Conservation (phyloP, 2,329 filamentous ascomycete species). For the Shiraia sp. region DNA sequence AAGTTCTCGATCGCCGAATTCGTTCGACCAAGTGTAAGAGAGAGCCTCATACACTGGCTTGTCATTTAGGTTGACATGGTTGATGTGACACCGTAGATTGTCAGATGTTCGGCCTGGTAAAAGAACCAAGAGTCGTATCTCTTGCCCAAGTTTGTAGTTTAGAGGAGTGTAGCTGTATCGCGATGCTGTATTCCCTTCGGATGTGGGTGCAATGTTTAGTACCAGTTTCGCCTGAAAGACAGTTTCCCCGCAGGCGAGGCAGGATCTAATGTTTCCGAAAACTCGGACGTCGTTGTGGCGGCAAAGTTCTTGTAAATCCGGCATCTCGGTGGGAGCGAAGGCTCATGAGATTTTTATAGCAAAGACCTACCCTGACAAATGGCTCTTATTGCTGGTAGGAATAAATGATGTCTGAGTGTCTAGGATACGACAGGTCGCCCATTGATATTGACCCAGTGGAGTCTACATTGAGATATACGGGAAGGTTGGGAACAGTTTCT, state of each 20-base stretch:
- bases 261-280: conserved; percentile 12
- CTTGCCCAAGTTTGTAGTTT: conserved; percentile 13
- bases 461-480: no score
- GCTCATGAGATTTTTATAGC: no score
- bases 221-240: no score
- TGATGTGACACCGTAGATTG: conserved; percentile 13
- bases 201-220: no score
- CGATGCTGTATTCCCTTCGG: conserved; percentile 1
- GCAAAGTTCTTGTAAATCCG: no score
- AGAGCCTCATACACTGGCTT: conserved; percentile 21
- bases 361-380: no score
- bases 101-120: conserved; percentile 6
- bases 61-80: conserved; percentile 16
- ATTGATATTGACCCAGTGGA: no score
- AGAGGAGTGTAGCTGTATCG: conserved; percentile 10
- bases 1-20: conserved; percentile 1
- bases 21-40: conserved; percentile 25
- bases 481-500: no score
- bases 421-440: no score
- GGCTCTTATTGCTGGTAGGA: no score
- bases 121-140: conserved; percentile 16
- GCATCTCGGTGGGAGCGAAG: no score
- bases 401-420: no score
- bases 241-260: conserved; percentile 15
- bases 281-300: conserved; percentile 11